Evolutionary conservation across 2,329 filamentous ascomycete species (phyloP).

Genomic region (Aquanectria penicillioides): DNA sequence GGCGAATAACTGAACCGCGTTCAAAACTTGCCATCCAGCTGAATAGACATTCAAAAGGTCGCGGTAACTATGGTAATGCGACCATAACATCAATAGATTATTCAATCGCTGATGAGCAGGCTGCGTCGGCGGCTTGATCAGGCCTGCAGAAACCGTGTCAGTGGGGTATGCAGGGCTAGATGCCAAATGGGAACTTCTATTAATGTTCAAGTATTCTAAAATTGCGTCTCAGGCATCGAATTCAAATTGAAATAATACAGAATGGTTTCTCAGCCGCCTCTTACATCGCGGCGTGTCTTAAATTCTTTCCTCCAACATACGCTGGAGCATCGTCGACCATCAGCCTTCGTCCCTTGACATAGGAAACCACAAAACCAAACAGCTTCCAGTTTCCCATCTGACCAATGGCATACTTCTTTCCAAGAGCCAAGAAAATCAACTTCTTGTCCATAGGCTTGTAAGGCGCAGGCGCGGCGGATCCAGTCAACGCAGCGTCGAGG

Average conservation of each 20-base stretch:
- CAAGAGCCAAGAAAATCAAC: constrained; percentile 44
- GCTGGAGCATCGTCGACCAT: constrained; percentile 45
- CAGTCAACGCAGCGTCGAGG: constrained; percentile 41
- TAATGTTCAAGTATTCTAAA: no score
- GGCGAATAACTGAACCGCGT: no score
- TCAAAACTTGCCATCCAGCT: no score
- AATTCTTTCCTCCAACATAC: constrained; percentile 42
- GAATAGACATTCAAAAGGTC: no score
- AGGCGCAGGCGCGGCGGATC: neutral
- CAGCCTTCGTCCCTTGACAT: constrained; percentile 47
- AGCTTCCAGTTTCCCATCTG: constrained; percentile 48
- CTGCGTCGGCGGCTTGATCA: no score
- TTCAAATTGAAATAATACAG: neutral
- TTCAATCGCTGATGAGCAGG: no score
- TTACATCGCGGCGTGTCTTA: constrained; percentile 43
- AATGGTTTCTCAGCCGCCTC: neutral
- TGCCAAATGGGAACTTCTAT: neutral
- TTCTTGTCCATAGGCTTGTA: constrained; percentile 39
- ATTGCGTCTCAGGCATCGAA: no score
- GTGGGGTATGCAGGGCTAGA: no score
- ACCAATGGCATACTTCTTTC: constrained; percentile 42
- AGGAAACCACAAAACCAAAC: constrained; percentile 44
- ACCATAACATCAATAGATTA: no score
- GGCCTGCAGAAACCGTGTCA: no score
- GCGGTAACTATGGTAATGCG: no score